Base-by-base conservation (phyloP, 768 basidiomycete genomes). In the Mycena leptocephala region DNA sequence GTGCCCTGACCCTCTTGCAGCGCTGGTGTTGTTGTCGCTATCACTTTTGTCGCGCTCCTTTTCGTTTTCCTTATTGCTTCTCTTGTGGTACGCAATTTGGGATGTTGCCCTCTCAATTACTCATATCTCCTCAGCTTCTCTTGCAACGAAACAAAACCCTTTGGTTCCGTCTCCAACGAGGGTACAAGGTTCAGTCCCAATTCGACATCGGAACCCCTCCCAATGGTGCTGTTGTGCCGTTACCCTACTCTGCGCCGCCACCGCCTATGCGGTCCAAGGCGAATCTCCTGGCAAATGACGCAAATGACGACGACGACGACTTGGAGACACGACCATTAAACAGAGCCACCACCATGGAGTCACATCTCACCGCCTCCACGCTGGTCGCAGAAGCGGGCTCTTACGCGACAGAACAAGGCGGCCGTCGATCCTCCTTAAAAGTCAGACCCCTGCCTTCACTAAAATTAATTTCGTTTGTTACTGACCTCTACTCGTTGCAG, bases 171-270 rank as follows among this genome's bases (percentile, higher is more conserved):
- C 66, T 84, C 43, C 78, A 84, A 39, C 73, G 79, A 1, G 81
- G 80, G 13, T 83, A 83, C 71, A 82, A 78, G 77, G 81, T 81
- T 22, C 83, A 83, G 73, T 81, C 81, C 18, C 83, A 84, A 71
- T 83, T 80, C 51, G 82, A 82, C 59, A 28, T 62, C 8, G 58
- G 55, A 16, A 32, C 74, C 28, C 65, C 70, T 18, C 70, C 76
- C 22, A 66, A 66, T 22, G 72, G 74, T 26, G 30, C 48, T 24
- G 28, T 72, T 28, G 33, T 37, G 13, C 75, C 77, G 18, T 32
- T 78, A 28, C 59, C 71, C 14, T 72, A 46, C 41, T 30, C 56
- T 14, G 18, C 48, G 2, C 10, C 71, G 46, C 64, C 76, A 61
- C 72, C 5, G 10, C 41, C 32, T 1, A 30, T 20, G 46, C 70